phyloP scores from a whole-genome alignment of 768 basidiomycete genomes.

The Phlebiopsis gigantea region DNA sequence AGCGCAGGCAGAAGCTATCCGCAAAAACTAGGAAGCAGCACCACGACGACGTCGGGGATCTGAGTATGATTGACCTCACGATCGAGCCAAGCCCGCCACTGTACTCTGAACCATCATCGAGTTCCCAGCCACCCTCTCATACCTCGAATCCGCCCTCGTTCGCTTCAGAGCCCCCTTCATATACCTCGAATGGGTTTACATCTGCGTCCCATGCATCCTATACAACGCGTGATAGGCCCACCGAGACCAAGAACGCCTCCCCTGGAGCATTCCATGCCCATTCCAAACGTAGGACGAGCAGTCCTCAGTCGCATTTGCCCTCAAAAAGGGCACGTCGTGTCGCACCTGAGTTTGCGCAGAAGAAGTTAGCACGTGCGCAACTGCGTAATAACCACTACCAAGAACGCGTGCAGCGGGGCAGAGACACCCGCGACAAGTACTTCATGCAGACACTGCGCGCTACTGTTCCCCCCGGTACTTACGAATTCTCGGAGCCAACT shows the following conservation, averaged over 20 bases:
- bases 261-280: background rate
- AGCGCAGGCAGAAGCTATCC: background rate
- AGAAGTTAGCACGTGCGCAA: background rate
- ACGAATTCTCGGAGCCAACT: background rate
- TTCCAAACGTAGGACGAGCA: background rate
- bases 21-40: background rate
- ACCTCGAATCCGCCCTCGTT: background rate
- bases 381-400: conserved; percentile 4
- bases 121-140: background rate
- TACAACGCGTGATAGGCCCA: too few species aligned
- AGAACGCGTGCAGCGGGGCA: conserved; percentile 18
- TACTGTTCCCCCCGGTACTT: background rate
- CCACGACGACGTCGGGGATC: background rate
- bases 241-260: too few species aligned
- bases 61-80: conserved; percentile 13
- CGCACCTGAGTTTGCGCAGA: background rate
- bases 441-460: background rate
- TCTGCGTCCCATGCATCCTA: too few species aligned
- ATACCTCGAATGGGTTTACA: background rate
- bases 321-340: background rate
- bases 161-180: background rate
- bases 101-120: background rate
- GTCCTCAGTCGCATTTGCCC: background rate
- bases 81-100: background rate
- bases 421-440: background rate